Base-by-base conservation (phyloP, 495 filamentous ascomycete species). In the Penicillium daleae region DNA sequence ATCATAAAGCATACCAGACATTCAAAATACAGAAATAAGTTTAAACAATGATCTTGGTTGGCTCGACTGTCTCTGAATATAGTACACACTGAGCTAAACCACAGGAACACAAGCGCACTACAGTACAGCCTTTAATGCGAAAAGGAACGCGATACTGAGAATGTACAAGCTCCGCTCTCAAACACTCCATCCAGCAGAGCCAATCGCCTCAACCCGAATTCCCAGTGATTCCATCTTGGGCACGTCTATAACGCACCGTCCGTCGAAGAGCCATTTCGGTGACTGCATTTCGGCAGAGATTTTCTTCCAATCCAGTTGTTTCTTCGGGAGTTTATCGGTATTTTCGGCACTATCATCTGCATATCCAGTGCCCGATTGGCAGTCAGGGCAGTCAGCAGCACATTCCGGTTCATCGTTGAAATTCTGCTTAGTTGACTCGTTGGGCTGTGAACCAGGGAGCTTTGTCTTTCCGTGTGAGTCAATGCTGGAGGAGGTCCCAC, bases 251-350 rank as follows among this genome's bases (percentile, higher is more conserved):
- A 90, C 79, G 50, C 86, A 84, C 31, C 87, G 80, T 5, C 89
- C 89, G 59, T 92, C 89, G 67, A 92, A 92, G 4, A 91, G 71
- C 76, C 85, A 89, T 57, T 82, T 84, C 1, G 89, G 89, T 44
- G 85, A 81, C 40, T 79, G 76, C 88, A 92, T 90, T n/a, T 76
- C 68, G 4, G 65, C 56, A 2, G 76, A 71, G 21, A 82, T 70
- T 15, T 75, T 73, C 2, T 66, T 65, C 85, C 85, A 87, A 62
- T 88, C 81, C 22, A 88, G 55, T 35, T 60, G 62, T 42, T 70
- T 49, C 51, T 63, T 61, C 1, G 65, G 57, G 9, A 26, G 10
- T n/a, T 29, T 32, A 1, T 63, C 40, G 19, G 39, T 46, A 31
- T 56, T 24, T 42, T 62, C 32, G 44, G 40, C 32, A 35, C 26